These are phyloP conservation scores for Tetrahymena elliotti DNA, from an alignment of 73 alveolate genomes.

Conservation along the genomic window DNA sequence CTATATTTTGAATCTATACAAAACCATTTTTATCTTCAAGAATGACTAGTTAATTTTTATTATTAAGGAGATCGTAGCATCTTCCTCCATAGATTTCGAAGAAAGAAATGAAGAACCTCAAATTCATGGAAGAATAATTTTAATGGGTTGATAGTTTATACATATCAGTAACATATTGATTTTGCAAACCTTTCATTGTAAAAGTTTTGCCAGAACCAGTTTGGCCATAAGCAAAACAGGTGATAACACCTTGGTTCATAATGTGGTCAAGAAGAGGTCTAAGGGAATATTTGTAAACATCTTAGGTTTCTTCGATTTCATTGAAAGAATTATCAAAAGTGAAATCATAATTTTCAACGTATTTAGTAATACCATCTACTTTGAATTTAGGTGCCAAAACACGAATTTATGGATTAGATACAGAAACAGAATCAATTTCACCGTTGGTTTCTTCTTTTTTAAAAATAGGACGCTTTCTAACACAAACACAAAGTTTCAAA, in stretches of 20 bases:
- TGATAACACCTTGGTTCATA: slow-evolving; percentile 81
- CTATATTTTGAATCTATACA: slow-evolving; percentile 83
- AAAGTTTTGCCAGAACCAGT: slow-evolving; percentile 98
- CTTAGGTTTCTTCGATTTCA: slow-evolving; percentile 69
- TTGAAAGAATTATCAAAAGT: slow-evolving; percentile 80
- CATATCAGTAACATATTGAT: slow-evolving; percentile 71
- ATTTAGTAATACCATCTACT: slow-evolving; percentile 98
- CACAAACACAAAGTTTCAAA: slow-evolving; percentile 86
- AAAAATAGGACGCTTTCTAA: slow-evolving; percentile 93
- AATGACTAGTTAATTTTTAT: slow-evolving; percentile 70
- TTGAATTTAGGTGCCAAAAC: slow-evolving; percentile 87
- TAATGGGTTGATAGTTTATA: slow-evolving; percentile 18
- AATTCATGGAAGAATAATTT: slow-evolving; percentile 14
- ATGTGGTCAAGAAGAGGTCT: slow-evolving; percentile 69
- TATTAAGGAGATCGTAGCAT: slow-evolving; percentile 87
- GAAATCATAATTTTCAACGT: slow-evolving; percentile 90
- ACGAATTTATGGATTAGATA: slow-evolving; percentile 83
- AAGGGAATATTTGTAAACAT: slow-evolving; percentile 68
- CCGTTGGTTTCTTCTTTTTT: slow-evolving; percentile 80
- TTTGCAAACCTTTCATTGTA: slow-evolving; percentile 88
- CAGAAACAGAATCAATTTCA: slow-evolving; percentile 93
- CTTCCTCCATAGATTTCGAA: slow-evolving; percentile 97
- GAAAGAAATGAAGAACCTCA: slow-evolving; percentile 72
- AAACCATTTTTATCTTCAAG: slow-evolving; percentile 88
- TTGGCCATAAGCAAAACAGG: slow-evolving; percentile 97